Percentiles rank a stretch among this genome's conserved stretches.
These are phyloP conservation scores for Eleusine indica DNA, from an alignment of 176 grass and related monocot species.

Conservation along the genomic window DNA sequence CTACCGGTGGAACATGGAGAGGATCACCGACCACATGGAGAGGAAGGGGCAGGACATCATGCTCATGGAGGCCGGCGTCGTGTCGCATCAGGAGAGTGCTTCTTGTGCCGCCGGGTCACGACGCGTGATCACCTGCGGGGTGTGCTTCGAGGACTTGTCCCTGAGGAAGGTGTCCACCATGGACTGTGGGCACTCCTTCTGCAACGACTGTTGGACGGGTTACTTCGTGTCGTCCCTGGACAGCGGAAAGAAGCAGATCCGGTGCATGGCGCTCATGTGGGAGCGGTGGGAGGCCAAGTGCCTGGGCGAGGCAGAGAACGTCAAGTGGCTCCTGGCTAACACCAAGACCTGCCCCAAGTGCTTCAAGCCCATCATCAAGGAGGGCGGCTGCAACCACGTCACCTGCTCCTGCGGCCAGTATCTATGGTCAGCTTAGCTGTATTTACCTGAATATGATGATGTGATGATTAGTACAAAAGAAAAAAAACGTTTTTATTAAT, in stretches of 20 bases:
- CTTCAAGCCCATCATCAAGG: constrained; percentile 52
- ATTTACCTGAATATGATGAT: no score
- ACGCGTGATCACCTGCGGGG: constrained; percentile 34
- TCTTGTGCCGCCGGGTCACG: not conserved
- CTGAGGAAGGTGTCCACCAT: constrained; percentile 33
- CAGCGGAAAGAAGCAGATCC: constrained; percentile 50
- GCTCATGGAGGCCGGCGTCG: constrained; percentile 48
- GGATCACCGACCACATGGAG: constrained; percentile 44
- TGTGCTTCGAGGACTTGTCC: constrained; percentile 54
- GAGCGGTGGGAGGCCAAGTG: constrained; percentile 45
- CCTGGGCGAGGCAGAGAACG: constrained; percentile 29
- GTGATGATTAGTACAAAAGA: no score
- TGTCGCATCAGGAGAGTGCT: constrained; percentile 1
- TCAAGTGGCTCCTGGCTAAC: constrained; percentile 57
- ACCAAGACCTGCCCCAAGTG: constrained; percentile 66
- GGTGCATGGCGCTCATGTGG: constrained; percentile 60
- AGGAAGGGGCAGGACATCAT: constrained; percentile 47
- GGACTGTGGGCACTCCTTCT: constrained; percentile 72
- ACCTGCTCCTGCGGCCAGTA: constrained; percentile 41
- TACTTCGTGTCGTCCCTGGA: constrained; percentile 46
- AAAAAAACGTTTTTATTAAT: no score
- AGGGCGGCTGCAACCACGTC: constrained; percentile 48
- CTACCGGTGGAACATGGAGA: constrained; percentile 54
- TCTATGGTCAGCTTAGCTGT: constrained; percentile 19
- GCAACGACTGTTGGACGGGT: constrained; percentile 64